phyloP scores from a whole-genome alignment of 2,329 filamentous ascomycete genomes.

The Verticillium dahliae region DNA sequence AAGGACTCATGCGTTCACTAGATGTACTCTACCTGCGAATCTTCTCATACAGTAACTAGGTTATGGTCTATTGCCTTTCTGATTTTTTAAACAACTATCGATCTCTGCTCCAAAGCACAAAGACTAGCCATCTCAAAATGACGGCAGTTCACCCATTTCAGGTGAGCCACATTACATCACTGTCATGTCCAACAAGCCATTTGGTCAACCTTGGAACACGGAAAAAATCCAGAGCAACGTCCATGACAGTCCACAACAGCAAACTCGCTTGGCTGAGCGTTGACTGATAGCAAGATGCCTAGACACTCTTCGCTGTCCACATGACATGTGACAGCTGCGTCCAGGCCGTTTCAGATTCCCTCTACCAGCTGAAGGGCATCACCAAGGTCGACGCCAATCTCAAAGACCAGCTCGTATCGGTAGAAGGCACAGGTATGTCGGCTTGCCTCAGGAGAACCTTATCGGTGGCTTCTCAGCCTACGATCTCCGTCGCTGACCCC shows the following conservation, averaged over 20 bases:
- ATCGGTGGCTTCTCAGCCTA: background rate
- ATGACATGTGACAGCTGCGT: slow-evolving; percentile 88
- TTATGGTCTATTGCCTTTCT: slow-evolving; percentile 10
- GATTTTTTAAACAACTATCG: slow-evolving; percentile 11
- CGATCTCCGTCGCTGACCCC: background rate
- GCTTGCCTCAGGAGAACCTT: background rate
- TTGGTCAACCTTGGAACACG: background rate
- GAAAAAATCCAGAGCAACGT: background rate
- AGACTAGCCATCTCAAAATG: slow-evolving; percentile 12
- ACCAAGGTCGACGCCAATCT: slow-evolving; percentile 77
- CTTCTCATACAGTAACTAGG: background rate
- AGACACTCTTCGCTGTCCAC: slow-evolving; percentile 94
- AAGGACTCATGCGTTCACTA: background rate
- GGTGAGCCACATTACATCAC: slow-evolving; percentile 4
- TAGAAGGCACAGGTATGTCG: slow-evolving; percentile 70
- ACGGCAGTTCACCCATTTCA: slow-evolving; percentile 17
- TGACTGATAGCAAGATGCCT: slow-evolving; percentile 26
- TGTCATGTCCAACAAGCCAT: background rate
- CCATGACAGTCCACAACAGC: background rate
- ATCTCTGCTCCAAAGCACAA: slow-evolving; percentile 6
- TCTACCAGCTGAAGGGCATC: slow-evolving; percentile 74
- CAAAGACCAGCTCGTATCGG: slow-evolving; percentile 72
- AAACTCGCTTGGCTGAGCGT: too few species aligned
- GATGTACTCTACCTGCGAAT: background rate
- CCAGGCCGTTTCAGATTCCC: slow-evolving; percentile 72